A percentile compares a stretch with the other conserved stretches of the same genome.
Evolutionary conservation across 2,329 filamentous ascomycete genomes (phyloP).

Genomic region (Herpotrichia juniperi): DNA sequence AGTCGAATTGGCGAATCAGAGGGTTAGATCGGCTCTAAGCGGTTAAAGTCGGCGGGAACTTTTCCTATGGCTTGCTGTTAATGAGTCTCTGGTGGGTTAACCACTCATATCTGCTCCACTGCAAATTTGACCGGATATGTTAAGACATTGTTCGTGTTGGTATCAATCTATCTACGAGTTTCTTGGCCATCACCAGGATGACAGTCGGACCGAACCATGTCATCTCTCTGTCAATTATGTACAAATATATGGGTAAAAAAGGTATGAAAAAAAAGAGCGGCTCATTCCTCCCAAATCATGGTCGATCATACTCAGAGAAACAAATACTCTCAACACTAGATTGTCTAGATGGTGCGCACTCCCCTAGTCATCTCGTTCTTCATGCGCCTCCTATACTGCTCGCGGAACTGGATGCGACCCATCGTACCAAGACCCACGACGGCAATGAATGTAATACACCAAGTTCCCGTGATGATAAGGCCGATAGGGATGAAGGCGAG

Average conservation of each 20-base stretch:
- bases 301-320: neutral
- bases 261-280: constrained; percentile 1
- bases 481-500: constrained; percentile 74
- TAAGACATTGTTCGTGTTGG: constrained; percentile 1
- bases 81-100: too few species aligned
- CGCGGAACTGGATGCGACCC: constrained; percentile 69
- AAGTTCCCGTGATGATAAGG: constrained; percentile 68
- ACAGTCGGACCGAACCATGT: constrained; percentile 1
- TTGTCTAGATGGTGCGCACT: constrained; percentile 43
- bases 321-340: neutral
- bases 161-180: constrained; percentile 5
- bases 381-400: constrained; percentile 64
- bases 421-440: constrained; percentile 68
- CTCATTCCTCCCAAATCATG: neutral
- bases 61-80: too few species aligned
- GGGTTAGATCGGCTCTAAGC: neutral
- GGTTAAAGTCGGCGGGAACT: neutral
- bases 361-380: constrained; percentile 45
- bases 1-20: neutral
- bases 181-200: constrained; percentile 17
- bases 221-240: constrained; percentile 11
- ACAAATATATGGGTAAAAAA: constrained; percentile 14
- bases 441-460: constrained; percentile 62
- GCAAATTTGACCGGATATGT: neutral
- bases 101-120: neutral